These are phyloP conservation scores for Ustilago curta DNA, from an alignment of 1,284 basidiomycete genomes.

Conservation along the genomic window DNA sequence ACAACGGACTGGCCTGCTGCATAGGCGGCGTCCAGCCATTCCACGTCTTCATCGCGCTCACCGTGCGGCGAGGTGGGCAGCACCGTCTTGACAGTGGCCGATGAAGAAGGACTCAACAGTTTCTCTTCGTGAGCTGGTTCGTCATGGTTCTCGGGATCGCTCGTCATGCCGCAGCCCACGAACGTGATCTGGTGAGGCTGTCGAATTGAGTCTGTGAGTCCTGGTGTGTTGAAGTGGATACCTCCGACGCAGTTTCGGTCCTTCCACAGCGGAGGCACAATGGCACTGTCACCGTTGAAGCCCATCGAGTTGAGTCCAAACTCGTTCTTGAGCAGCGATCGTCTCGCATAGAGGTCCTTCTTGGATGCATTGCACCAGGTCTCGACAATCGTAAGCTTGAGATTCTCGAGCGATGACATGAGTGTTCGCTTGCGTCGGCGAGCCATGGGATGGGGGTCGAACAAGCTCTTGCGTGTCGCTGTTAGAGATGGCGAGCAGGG, in stretches of 20 bases:
- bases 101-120: slow-evolving; percentile 8
- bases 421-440: slow-evolving; percentile 25
- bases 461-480: slow-evolving; percentile 23
- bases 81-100: slow-evolving; percentile 11
- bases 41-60: slow-evolving; percentile 31
- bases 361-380: slow-evolving; percentile 30
- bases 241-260: slow-evolving; percentile 43
- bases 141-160: slow-evolving; percentile 34
- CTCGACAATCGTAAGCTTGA: slow-evolving; percentile 36
- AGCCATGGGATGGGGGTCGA: slow-evolving; percentile 53
- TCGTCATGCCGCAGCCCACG: slow-evolving; percentile 29
- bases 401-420: slow-evolving; percentile 32
- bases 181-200: slow-evolving; percentile 41
- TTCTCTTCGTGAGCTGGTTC: neutral
- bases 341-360: slow-evolving; percentile 35
- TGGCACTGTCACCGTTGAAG: slow-evolving; percentile 39
- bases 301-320: slow-evolving; percentile 38
- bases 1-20: slow-evolving; percentile 51
- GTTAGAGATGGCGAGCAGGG: slow-evolving; percentile 52
- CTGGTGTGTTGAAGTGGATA: slow-evolving; percentile 41
- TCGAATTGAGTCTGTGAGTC: slow-evolving; percentile 32
- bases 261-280: slow-evolving; percentile 40
- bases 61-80: neutral
- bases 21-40: slow-evolving; percentile 56
- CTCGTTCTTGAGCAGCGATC: slow-evolving; percentile 30